Conservation (phyloP, 768 basidiomycete genomes). For the Gloeophyllum trabeum region DNA sequence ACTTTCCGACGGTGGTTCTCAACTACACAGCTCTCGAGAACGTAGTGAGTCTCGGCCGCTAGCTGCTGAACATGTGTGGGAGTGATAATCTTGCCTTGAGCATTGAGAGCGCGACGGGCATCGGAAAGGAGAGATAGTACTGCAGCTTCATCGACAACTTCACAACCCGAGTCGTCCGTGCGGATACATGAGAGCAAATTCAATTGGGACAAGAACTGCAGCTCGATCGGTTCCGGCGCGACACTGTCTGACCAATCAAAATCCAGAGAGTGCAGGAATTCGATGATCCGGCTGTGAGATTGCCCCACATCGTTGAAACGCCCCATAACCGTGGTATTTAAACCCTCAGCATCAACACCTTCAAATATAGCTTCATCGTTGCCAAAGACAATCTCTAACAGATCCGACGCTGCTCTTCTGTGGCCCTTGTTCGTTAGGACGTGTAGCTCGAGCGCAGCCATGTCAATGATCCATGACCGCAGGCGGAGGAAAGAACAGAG, state of each 20-base stretch:
- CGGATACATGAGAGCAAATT: constrained; percentile 64
- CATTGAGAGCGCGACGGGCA: constrained; percentile 49
- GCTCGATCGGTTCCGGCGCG: constrained; percentile 38
- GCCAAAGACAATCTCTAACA: constrained; percentile 77
- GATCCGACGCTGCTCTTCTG: constrained; percentile 56
- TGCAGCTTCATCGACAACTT: constrained; percentile 67
- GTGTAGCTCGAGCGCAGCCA: constrained; percentile 82
- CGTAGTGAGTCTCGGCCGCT: constrained; percentile 56
- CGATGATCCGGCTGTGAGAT: constrained; percentile 76
- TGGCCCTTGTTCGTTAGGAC: constrained; percentile 73
- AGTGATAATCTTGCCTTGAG: constrained; percentile 56
- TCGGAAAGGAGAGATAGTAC: constrained; percentile 58
- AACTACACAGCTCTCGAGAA: constrained; percentile 73
- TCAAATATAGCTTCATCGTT: constrained; percentile 38
- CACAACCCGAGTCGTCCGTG: constrained; percentile 61
- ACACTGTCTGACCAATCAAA: constrained; percentile 84
- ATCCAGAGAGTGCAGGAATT: constrained; percentile 76
- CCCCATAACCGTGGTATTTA: constrained; percentile 39
- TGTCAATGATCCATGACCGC: constrained; percentile 77
- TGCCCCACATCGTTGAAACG: constrained; percentile 75
- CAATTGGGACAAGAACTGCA: constrained; percentile 55
- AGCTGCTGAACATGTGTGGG: constrained; percentile 55
- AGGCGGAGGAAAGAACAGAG: constrained; percentile 71
- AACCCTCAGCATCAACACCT: constrained; percentile 27
- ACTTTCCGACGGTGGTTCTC: constrained; percentile 87